Percentiles rank a stretch among this genome's conserved stretches.
Conservation (phyloP, 1,139 yeast genomes). For the Saccharomycopsis hybrid region DNA sequence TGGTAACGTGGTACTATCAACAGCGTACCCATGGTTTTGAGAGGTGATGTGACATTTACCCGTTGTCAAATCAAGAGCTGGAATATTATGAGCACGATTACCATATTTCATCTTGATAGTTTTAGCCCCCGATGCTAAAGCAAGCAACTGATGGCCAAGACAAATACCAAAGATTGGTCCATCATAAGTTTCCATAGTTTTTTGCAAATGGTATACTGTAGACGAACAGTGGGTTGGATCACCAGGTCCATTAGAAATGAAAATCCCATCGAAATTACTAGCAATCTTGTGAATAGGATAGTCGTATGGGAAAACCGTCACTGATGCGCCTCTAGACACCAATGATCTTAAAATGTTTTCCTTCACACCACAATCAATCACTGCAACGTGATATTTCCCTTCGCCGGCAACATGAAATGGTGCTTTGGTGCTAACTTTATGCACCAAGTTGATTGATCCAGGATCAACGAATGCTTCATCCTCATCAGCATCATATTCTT, state of each 20-base stretch:
- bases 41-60: slow-evolving; percentile 97
- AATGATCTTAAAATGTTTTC: slow-evolving; percentile 92
- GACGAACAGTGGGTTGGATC: slow-evolving; percentile 91
- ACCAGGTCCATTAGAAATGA: slow-evolving; percentile 97
- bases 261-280: slow-evolving; percentile 80
- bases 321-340: slow-evolving; percentile 90
- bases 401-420: slow-evolving; percentile 70
- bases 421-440: slow-evolving; percentile 89
- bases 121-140: slow-evolving; percentile 90
- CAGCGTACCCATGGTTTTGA: slow-evolving; percentile 98
- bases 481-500: slow-evolving; percentile 84
- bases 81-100: slow-evolving; percentile 97
- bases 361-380: slow-evolving; percentile 96
- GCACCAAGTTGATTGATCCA: slow-evolving; percentile 84
- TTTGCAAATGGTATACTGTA: slow-evolving; percentile 69
- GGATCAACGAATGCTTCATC: slow-evolving; percentile 92
- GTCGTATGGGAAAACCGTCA: slow-evolving; percentile 94
- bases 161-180: slow-evolving; percentile 96
- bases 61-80: slow-evolving; percentile 81
- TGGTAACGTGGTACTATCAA: slow-evolving; percentile 71
- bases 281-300: slow-evolving; percentile 91
- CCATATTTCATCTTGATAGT: slow-evolving; percentile 93
- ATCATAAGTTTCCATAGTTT: slow-evolving; percentile 58
- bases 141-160: slow-evolving; percentile 92
- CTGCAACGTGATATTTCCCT: slow-evolving; percentile 75